Base-by-base conservation (phyloP, 176 grass and related monocot species). In the Avena eriantha region DNA sequence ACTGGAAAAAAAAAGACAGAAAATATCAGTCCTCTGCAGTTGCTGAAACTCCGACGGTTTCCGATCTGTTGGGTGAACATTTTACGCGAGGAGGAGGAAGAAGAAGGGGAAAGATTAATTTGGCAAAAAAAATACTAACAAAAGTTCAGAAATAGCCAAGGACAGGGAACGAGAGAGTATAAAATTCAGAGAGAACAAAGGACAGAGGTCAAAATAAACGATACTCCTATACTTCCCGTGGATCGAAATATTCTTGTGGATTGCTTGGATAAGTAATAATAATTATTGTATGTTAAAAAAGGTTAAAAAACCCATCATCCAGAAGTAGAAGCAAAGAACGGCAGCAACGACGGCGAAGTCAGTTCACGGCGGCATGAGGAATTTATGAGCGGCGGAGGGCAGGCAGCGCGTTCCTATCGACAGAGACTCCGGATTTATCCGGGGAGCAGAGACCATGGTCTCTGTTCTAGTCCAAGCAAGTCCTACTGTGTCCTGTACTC, bases 1-100 rank as follows among this genome's bases (percentile, higher is more conserved):
- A 93, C 97, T 99, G 92, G 0, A 56, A 31, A 23, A 77, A 5
- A 31, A 24, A 23, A 3, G 6, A 81, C n/a, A 81, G n/a, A 13
- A 78, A 26, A 82, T 43, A 70, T 21, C 50, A 68, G 58, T 5
- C 0, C 23, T 68, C 17, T 49, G 65, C 0, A 36, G 18, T 0
- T 23, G 22, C 33, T 23, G 43, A 55, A 45, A 58, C 2, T 21
- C 4, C 5, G 41, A 54, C 5, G 31, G 64, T 34, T 68, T 34
- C 64, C 17, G 12, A 60, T 60, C 17, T 4, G 21, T 24, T 60
- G 1, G n/a, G 58, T 60, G 13, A 65, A 65, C 61, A 65, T 65
- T 65, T 65, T 24, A 65, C 31, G 5, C 1, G 31, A 18, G 29
- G 29, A 67, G 26, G 55, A 58, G 18, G 55, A 57, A 21, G 23